Conservation (phyloP, 768 basidiomycete species). For the Tephrocybe sp. region DNA sequence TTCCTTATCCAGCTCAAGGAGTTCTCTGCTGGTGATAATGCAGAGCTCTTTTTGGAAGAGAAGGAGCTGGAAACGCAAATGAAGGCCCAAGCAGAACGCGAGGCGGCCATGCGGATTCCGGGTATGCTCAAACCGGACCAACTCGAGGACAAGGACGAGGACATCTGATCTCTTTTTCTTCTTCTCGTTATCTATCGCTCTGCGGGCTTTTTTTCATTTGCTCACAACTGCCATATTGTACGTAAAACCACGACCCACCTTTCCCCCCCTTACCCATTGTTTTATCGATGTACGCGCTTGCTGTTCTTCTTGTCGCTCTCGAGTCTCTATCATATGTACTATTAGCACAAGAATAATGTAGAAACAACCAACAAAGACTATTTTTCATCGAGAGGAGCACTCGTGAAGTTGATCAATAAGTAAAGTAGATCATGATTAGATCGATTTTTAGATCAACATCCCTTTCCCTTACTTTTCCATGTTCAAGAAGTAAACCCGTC, state of each 20-base stretch:
- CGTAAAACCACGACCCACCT: conserved; percentile 27
- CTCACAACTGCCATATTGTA: conserved; percentile 20
- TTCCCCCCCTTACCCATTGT: conserved; percentile 25
- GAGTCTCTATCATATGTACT: conserved; percentile 41
- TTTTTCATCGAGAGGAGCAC: background rate
- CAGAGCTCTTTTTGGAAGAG: conserved; percentile 92
- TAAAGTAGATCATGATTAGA: conserved; percentile 1
- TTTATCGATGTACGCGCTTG: conserved; percentile 26
- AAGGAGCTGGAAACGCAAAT: conserved; percentile 83
- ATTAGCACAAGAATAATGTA: conserved; percentile 45
- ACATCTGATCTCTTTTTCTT: conserved; percentile 49
- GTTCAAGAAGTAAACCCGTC: conserved; percentile 74
- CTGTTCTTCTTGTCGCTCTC: conserved; percentile 26
- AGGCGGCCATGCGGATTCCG: conserved; percentile 92
- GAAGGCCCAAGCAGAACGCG: conserved; percentile 81
- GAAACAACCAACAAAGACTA: conserved; percentile 22
- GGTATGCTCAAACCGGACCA: conserved; percentile 97
- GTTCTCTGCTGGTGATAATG: conserved; percentile 87
- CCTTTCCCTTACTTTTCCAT: conserved; percentile 33
- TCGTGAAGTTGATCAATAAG: conserved; percentile 1
- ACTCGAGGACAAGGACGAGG: conserved; percentile 91
- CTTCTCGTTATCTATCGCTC: conserved; percentile 4
- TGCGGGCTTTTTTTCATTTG: conserved; percentile 40
- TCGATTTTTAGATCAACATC: conserved; percentile 1
- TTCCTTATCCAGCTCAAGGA: conserved; percentile 98